Evolutionary conservation across 75 land plant species (phyloP).

Genomic region (Selaginella moellendorffii): DNA sequence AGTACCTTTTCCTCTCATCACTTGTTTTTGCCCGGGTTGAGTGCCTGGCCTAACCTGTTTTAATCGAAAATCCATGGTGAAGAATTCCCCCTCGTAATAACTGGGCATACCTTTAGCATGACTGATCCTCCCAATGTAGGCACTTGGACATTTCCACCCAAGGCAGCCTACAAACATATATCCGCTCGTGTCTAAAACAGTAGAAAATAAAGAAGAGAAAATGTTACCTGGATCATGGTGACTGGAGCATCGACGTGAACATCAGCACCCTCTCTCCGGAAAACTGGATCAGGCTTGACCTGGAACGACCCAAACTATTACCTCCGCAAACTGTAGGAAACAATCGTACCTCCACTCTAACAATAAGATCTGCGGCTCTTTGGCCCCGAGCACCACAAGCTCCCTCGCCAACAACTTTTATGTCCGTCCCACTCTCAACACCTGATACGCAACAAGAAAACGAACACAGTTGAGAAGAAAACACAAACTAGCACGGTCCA

Average conservation of each 20-base stretch:
- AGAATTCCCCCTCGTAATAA: not conserved
- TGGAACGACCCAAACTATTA: no score
- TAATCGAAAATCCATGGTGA: not conserved
- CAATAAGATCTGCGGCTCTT: conserved; percentile 74
- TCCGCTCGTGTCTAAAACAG: not conserved
- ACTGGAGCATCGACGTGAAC: conserved; percentile 78
- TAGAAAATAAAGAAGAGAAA: not conserved
- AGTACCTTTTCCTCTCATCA: conserved; percentile 6
- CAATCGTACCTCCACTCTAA: conserved; percentile 46
- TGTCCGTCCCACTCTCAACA: conserved; percentile 50
- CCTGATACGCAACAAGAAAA: no score
- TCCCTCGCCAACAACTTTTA: conserved; percentile 55
- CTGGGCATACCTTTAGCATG: conserved; percentile 50
- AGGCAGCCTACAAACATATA: not conserved
- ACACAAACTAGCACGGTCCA: no score
- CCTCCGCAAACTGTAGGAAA: no score
- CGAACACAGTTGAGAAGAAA: no score
- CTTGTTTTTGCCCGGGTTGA: conserved; percentile 8
- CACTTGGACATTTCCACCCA: conserved; percentile 78
- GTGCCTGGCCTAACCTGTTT: conserved; percentile 3
- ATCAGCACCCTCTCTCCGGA: conserved; percentile 79
- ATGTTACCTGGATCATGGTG: conserved; percentile 55
- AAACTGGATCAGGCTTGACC: conserved; percentile 81
- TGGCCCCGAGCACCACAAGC: conserved; percentile 78
- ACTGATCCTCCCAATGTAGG: conserved; percentile 93